Evolutionary conservation across 495 filamentous ascomycete genomes (phyloP), one percentile per base, ranked within the genome.

Genomic region (Penicillium mononematosum): DNA sequence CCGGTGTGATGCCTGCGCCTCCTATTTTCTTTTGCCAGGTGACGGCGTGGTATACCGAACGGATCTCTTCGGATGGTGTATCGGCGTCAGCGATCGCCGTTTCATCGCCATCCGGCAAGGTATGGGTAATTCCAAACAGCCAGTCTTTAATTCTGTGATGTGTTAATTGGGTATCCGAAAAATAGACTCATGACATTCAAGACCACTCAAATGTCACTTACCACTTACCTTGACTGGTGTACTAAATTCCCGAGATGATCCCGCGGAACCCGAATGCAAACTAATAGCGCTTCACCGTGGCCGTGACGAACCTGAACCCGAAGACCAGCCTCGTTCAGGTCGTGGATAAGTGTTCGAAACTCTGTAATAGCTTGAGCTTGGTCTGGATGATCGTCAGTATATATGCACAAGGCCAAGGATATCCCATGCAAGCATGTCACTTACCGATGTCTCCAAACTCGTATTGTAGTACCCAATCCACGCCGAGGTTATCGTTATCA

Each of bases 21-120:
- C 92, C 91, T 60, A 97, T 85, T 36, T 85, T 78, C 50, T 79
- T 81, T 1, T 88, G 83, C 72, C 89, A 88, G 8, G 89, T 92
- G 43, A 98, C 93, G 47, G 94, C 82, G 36, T 91, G 82, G 66
- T 96, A 91, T 20, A 96, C 84, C 31, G 94, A 84, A 39, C 94
- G 83, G n/a, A 96, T 80, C n/a, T 92, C 82, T 72, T 98, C 94
- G 24, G 94, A 88, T 59, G 93, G 88, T 9, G 85, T 90, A 43
- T 96, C 76, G 0, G 91, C 85, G 34, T 82, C 73, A 11, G 60
- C 69, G 10, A 62, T 50, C 5, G 92, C 85, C 4, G 69, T 47
- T 16, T 67, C 61, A 34, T 72, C 70, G 32, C 71, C 71, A 32
- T 83, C 81, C 0, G 93, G 94, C 4, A 91, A 83, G 17, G 80